These are phyloP conservation scores for Sporothrix brunneoviolacea DNA, from an alignment of 2,329 filamentous ascomycete genomes.

Conservation along the genomic window DNA sequence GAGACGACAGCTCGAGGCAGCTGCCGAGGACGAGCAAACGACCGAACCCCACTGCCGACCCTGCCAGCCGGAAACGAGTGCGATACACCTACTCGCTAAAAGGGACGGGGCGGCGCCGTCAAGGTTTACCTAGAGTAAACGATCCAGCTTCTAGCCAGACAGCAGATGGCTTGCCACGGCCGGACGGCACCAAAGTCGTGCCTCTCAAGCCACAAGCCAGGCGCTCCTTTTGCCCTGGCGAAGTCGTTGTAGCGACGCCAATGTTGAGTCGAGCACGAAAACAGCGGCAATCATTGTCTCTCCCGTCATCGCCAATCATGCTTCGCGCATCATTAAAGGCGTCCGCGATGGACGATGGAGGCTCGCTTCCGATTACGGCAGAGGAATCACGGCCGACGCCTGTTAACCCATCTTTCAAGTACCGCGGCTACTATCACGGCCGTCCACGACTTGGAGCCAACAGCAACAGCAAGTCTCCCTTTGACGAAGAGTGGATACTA, in stretches of 20 bases:
- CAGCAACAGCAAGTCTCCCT: conserved; percentile 15
- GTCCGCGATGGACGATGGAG: too few relatives aligned
- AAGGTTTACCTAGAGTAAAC: background rate
- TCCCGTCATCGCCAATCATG: conserved; percentile 23
- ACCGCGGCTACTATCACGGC: conserved; percentile 8
- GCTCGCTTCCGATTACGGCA: too few relatives aligned
- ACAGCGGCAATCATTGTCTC: conserved; percentile 11
- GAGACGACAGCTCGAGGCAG: background rate
- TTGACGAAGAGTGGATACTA: conserved; percentile 29
- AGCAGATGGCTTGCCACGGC: background rate
- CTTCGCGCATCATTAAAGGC: background rate
- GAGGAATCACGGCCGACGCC: background rate
- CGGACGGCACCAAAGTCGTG: background rate
- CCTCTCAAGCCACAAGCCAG: background rate
- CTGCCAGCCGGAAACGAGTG: conserved; percentile 15
- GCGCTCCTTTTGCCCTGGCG: conserved; percentile 15
- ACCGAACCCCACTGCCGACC: background rate
- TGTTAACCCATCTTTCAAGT: background rate
- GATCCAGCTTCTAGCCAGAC: background rate
- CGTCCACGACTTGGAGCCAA: background rate
- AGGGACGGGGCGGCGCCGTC: conserved; percentile 7
- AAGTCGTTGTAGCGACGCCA: conserved; percentile 27
- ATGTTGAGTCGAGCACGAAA: conserved; percentile 26
- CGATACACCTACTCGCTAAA: conserved; percentile 22
- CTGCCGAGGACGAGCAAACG: background rate